Evolutionary conservation across 169 alveolate species (phyloP).

Genomic region (Babesia ovata): DNA sequence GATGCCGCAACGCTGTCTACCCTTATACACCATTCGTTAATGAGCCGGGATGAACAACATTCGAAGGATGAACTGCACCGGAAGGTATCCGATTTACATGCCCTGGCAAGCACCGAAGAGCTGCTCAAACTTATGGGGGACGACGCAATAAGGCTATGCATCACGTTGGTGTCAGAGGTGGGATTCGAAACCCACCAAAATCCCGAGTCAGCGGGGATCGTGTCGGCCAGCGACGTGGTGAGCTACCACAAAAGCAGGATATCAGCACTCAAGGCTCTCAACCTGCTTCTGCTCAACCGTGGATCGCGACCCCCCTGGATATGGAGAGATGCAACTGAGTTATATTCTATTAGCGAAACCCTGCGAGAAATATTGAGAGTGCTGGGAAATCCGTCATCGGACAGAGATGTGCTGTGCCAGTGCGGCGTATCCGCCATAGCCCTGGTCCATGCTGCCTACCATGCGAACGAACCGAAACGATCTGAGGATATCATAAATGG

Average conservation of each 20-base stretch:
- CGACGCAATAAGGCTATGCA: background rate
- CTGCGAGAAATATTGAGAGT: background rate
- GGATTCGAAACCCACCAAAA: conserved; percentile 17
- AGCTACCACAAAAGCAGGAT: conserved; percentile 37
- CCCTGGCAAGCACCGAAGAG: conserved; percentile 19
- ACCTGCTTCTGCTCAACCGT: conserved; percentile 12
- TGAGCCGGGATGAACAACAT: background rate
- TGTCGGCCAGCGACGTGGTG: conserved; percentile 26
- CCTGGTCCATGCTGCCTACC: conserved; percentile 8
- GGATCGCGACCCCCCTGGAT: background rate
- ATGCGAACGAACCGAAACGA: background rate
- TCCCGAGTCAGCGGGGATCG: background rate
- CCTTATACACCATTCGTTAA: background rate
- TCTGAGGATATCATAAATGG: background rate
- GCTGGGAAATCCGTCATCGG: conserved; percentile 8
- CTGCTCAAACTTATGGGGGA: conserved; percentile 11
- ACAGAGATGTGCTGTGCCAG: conserved; percentile 37
- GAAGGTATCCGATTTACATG: conserved; percentile 20
- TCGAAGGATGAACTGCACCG: background rate
- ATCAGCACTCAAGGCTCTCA: conserved; percentile 26
- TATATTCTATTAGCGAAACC: background rate
- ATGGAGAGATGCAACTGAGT: background rate
- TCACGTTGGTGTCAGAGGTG: background rate
- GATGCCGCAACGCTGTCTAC: background rate
- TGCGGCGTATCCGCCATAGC: conserved; percentile 25